Percentiles rank a stretch among this genome's conserved stretches.
These are phyloP conservation scores for Nemophila menziesii DNA, from an alignment of 257 asterid species.

Conservation along the genomic window DNA sequence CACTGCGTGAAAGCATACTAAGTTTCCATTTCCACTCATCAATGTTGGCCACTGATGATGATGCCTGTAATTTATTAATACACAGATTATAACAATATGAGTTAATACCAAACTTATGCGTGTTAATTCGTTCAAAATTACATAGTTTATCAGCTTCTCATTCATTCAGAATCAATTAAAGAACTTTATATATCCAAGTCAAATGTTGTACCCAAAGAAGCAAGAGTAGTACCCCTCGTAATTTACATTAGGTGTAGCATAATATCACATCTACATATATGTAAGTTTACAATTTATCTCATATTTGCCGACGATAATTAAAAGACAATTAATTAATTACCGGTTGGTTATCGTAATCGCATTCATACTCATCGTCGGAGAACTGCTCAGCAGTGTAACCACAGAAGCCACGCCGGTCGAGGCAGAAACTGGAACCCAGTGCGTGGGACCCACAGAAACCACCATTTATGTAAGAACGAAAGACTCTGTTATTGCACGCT, in stretches of 20 bases:
- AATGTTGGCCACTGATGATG: slow-evolving; percentile 92
- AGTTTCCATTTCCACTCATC: slow-evolving; percentile 99
- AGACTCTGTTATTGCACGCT: slow-evolving; percentile 5
- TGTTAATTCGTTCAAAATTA: not conserved
- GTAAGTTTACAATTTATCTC: too few relatives aligned
- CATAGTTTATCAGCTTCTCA: too few relatives aligned
- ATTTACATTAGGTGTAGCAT: too few relatives aligned
- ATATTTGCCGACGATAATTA: too few relatives aligned
- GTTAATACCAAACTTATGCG: not conserved
- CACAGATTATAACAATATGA: not conserved
- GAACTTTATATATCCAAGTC: too few relatives aligned
- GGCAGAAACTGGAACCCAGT: slow-evolving; percentile 3
- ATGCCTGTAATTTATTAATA: slow-evolving; percentile 38
- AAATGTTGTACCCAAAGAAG: too few relatives aligned
- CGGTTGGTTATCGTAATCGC: slow-evolving; percentile 74
- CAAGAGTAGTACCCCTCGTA: too few relatives aligned
- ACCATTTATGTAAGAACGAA: slow-evolving; percentile 1
- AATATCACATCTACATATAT: too few relatives aligned
- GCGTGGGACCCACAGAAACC: not conserved
- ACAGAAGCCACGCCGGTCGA: slow-evolving; percentile 32
- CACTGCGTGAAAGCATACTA: slow-evolving; percentile 60
- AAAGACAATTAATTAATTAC: slow-evolving; percentile 22
- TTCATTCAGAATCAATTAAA: too few relatives aligned
- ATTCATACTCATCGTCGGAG: slow-evolving; percentile 93
- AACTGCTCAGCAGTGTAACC: slow-evolving; percentile 70